Base-by-base conservation (phyloP, 257 asterid species). In the Lycium barbarum region DNA sequence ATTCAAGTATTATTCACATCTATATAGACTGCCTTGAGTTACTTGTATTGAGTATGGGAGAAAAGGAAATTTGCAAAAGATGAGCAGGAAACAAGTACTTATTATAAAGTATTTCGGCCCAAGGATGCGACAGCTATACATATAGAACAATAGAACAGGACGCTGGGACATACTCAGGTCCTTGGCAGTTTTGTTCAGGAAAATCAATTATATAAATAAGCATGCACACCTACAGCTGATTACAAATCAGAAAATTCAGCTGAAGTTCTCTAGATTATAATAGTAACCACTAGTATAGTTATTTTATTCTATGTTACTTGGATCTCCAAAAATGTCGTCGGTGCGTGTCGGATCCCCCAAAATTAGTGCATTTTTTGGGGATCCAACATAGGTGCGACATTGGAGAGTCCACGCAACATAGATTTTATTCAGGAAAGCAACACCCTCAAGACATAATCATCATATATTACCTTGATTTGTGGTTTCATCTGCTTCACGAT, bases 391-490 rank as follows among this genome's bases (percentile, higher is more conserved):
- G 33, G 33, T 26, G 33, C 33, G 33, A 26, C 33, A 26, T 26
- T 26, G 33, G 33, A 26, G 33, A 26, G 33, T 26, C 33, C 33
- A 26, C 33, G 33, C 33, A 26, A 26, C 33, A 26, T 26, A 26
- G 0, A 26, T 26, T 26, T 26, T 26, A 26, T 26, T 26, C 26
- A 13, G 85, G 7, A 40, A 65, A 65, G 36, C 57, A 35, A 74
- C 14, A 49, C 54, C 62, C 68, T 35, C 18, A 73, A 15, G 4
- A 83, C 67, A 63, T 51, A 54, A 35, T 82, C 51, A 62, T 9
- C 68, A 61, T 65, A 9, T 20, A 80, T 62, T 90, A 96, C 98
- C 97, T 91, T 90, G 91, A 86, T 82, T 87, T 83, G 90, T 85
- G 65, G 90, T 55, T 63, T 89, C 94, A 83, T 82, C 89, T 73